Conservation (phyloP, 345 rosid genomes). For the Salix koriyanagi region DNA sequence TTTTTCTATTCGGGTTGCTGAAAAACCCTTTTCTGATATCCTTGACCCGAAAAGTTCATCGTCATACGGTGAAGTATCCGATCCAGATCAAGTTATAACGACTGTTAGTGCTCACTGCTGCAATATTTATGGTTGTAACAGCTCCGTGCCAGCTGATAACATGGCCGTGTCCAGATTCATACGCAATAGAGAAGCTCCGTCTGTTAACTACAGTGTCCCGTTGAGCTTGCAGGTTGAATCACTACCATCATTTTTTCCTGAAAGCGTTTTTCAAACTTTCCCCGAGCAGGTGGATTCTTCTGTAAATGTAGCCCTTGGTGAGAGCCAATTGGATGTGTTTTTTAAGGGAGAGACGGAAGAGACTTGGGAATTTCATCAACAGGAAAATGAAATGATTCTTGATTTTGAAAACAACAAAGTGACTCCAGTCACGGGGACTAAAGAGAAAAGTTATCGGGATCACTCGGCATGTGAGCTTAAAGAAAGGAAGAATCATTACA, state of each 20-base stretch:
- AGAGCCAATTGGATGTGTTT: not conserved
- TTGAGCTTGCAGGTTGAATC: not conserved
- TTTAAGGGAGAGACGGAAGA: not conserved
- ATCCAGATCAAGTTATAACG: not conserved
- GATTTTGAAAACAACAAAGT: not conserved
- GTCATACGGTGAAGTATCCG: not conserved
- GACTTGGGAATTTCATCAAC: not conserved
- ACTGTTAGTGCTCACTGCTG: not conserved
- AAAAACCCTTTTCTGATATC: slow-evolving; percentile 20
- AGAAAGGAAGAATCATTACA: slow-evolving; percentile 10
- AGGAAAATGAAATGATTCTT: not conserved
- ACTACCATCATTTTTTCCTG: not conserved
- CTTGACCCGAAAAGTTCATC: slow-evolving; percentile 1
- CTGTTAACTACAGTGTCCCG: not conserved
- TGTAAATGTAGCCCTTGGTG: not conserved
- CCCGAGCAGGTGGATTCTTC: not conserved
- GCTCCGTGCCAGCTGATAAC: not conserved
- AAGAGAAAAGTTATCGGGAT: not conserved
- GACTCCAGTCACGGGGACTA: slow-evolving; percentile 3
- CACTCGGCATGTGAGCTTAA: not conserved
- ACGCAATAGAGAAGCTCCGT: not conserved
- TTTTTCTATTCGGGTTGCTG: slow-evolving; percentile 17
- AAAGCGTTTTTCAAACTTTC: not conserved
- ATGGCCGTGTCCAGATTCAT: not conserved
- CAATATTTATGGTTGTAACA: not conserved